Evolutionary conservation across 1,284 basidiomycete genomes (phyloP), one percentile per base, ranked within the genome.

Genomic region (Naganishia cerealis): DNA sequence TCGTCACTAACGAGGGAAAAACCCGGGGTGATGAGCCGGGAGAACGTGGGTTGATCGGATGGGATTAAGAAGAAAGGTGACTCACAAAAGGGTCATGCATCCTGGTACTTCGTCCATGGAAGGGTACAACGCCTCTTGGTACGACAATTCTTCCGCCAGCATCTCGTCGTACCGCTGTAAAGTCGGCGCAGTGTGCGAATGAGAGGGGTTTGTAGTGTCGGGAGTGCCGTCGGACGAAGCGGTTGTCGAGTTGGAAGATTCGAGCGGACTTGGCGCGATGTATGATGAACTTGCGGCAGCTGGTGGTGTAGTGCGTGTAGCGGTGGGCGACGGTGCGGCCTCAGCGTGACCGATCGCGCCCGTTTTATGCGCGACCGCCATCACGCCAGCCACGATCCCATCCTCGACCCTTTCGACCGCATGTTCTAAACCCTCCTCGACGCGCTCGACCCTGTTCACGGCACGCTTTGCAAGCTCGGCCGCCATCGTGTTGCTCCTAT

Each of bases 71-170:
- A 16, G 13, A 36, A n/a, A 18, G 15, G 56, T 1, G 29, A 76
- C 80, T 72, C 71, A 81, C 80, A 94, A 87, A 16, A 91, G 81
- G 65, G 82, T 85, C 81, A 90, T 86, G 78, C 92, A 94, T 71
- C 86, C 83, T 21, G 92, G 92, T 29, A 91, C 86, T 67, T 93
- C 90, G n/a, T 88, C 88, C 13, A 86, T 77, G 0, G 86, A 88
- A 8, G 90, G 90, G 75, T 91, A 81, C 70, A 79, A 76, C 33
- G 70, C 62, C 2, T 72, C 78, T 71, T 81, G 80, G 70, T 78
- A 75, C 68, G 70, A 66, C 58, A 77, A 72, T 73, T 81, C 80
- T 57, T 81, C 78, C 43, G 72, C 62, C 39, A 80, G 62, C 13
- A 76, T 73, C 15, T 57, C 59, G 43, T 79, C 76, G 54, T 74